phyloP scores from a whole-genome alignment of 2,329 filamentous ascomycete genomes.

The Botrytis sinoallii region DNA sequence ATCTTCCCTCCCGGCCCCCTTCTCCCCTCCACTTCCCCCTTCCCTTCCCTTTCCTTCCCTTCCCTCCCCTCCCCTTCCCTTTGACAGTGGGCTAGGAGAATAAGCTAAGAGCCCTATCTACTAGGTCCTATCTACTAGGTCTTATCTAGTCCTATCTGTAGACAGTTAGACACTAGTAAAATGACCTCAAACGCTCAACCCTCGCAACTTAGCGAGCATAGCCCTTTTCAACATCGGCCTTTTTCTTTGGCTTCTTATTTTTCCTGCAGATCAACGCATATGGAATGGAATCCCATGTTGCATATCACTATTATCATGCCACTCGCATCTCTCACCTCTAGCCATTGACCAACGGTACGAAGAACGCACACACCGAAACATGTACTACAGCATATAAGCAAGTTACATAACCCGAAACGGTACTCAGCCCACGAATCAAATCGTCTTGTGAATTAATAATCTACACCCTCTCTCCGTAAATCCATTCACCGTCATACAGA shows the following conservation, averaged over 20 bases:
- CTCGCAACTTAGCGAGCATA: neutral
- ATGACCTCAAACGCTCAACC: neutral
- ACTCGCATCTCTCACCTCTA: neutral
- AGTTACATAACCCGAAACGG: neutral
- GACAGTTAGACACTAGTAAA: neutral
- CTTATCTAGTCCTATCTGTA: neutral
- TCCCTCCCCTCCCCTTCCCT: neutral
- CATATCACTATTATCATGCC: neutral
- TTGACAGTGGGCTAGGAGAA: neutral
- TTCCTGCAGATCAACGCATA: slow-evolving; percentile 8
- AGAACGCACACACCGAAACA: neutral
- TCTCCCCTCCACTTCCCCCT: neutral
- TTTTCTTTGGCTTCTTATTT: neutral
- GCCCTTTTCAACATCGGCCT: neutral
- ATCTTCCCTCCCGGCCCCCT: neutral
- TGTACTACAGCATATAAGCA: neutral
- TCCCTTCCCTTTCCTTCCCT: neutral
- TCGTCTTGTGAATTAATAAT: neutral
- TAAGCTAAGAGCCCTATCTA: neutral
- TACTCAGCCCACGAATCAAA: neutral
- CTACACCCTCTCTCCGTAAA: neutral
- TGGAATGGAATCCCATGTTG: neutral
- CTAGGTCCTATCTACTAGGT: neutral
- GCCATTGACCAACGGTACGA: neutral
- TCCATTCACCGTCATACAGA: neutral